Base-by-base conservation (phyloP, 78 protist genomes). In the Dictyostelium citrinum region DNA sequence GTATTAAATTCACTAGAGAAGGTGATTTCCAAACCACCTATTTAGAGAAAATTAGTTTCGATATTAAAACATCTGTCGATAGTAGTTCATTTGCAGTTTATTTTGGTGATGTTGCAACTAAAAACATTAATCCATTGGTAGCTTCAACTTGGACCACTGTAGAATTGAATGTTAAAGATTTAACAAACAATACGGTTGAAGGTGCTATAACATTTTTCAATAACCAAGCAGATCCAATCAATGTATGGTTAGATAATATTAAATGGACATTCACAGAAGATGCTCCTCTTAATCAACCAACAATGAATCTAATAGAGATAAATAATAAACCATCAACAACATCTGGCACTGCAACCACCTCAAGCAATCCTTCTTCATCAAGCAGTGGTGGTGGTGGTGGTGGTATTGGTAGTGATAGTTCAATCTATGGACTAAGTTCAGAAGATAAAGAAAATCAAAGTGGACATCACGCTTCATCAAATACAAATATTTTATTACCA, bases 11-110 rank as follows among this genome's bases (percentile, higher is more conserved):
- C 17, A 76, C 45, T 24, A 37, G 91, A 58, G 84, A 76, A 17
- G 91, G 91, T 85, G 68, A 71, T 24, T 85, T 85, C 29, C 33
- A 61, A 17, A 85, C 91, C 1, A 58, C 67, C 24, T 74, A 76
- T 29, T n/a, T 85, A 60, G 71, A 85, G 1, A n/a, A 68, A 8
- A 8, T 85, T 10, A 43, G 22, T 2, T 85, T 85, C 12, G 77
- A n/a, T 27, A 41, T 41, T 22, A 39, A 41, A 45, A 10, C 35
- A 17, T 37, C 35, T 3, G 46, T 1, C 6, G 39, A 9, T 27
- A 39, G 16, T 0, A 75, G 27, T 33, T 39, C 17, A 31, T 75
- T 75, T 22, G 24, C 60, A 2, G 58, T 75, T 17, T 14, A 37
- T 75, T 64, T 64, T 12, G 81, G 81, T 39, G 35, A 24, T 27